A percentile compares a stretch with the other conserved stretches of the same genome.
These are phyloP conservation scores for Talaromyces islandicus DNA, from an alignment of 2,329 filamentous ascomycete genomes.

Conservation along the genomic window DNA sequence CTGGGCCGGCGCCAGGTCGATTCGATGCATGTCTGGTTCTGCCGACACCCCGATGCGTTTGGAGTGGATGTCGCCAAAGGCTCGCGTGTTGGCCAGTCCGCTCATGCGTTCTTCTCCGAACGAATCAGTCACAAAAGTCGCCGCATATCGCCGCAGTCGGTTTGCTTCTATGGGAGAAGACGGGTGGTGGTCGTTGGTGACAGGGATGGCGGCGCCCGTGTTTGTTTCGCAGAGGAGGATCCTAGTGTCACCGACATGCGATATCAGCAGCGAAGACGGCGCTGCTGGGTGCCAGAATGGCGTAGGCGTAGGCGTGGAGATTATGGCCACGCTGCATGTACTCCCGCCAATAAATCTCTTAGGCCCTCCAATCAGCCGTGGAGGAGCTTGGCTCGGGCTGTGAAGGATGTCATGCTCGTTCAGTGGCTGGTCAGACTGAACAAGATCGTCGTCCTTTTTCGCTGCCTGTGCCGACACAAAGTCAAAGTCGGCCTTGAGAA, in stretches of 20 bases:
- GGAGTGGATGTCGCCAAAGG: constrained; percentile 86
- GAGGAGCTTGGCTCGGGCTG: constrained; percentile 44
- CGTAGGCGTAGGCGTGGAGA: constrained; percentile 83
- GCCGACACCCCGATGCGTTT: constrained; percentile 93
- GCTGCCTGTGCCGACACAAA: constrained; percentile 85
- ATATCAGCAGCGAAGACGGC: constrained; percentile 74
- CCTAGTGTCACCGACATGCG: constrained; percentile 89
- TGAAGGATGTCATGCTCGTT: constrained; percentile 83
- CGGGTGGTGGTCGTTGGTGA: constrained; percentile 90
- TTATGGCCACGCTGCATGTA: constrained; percentile 81
- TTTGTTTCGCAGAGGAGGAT: constrained; percentile 82
- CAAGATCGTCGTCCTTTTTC: constrained; percentile 68
- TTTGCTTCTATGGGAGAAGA: constrained; percentile 77
- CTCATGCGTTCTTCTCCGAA: constrained; percentile 96
- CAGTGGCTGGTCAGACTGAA: constrained; percentile 67
- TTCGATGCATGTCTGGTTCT: constrained; percentile 77
- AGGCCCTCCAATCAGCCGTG: constrained; percentile 59
- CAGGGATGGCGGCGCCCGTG: constrained; percentile 70
- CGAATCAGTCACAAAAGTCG: constrained; percentile 85
- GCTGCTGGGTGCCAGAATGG: constrained; percentile 94
- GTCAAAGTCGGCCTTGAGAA: constrained; percentile 87
- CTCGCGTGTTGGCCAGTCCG: constrained; percentile 85
- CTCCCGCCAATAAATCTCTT: constrained; percentile 88
- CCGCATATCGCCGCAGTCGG: constrained; percentile 77
- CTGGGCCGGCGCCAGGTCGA: constrained; percentile 75